A percentile compares a stretch with the other conserved stretches of the same genome.
Evolutionary conservation across 495 filamentous ascomycete species (phyloP).

Genomic region (Cercophora newfieldiana): DNA sequence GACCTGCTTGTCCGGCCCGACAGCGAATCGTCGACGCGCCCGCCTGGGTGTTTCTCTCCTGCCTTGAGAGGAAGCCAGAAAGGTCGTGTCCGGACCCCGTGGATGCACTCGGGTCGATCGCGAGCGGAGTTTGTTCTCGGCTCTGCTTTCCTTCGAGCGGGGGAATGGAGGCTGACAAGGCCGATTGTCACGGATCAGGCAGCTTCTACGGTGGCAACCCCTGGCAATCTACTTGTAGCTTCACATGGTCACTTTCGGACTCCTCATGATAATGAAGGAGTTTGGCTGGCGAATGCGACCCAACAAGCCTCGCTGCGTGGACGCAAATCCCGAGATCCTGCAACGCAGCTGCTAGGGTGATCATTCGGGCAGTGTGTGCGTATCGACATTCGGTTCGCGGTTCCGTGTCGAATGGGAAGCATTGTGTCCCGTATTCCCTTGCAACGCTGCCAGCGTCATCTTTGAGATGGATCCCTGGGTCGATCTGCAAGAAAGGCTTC

Average conservation of each 20-base stretch:
- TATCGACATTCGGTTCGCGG: background rate
- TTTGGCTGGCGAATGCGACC: background rate
- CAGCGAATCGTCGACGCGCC: background rate
- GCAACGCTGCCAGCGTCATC: slow-evolving; percentile 9
- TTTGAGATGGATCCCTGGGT: slow-evolving; percentile 10
- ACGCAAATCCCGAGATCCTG: background rate
- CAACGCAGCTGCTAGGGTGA: background rate
- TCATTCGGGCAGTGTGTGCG: background rate
- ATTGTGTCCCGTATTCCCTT: slow-evolving; percentile 2
- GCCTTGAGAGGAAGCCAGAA: background rate
- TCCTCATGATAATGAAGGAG: background rate
- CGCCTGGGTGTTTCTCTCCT: background rate
- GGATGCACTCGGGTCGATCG: background rate
- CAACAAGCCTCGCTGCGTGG: background rate
- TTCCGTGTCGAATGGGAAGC: slow-evolving; percentile 10
- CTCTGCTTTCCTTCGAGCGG: background rate
- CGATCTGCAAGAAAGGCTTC: slow-evolving; percentile 16
- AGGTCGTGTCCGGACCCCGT: background rate
- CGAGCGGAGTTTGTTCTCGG: background rate
- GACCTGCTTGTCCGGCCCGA: background rate
- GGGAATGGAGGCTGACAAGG: background rate
- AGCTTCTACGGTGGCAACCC: background rate
- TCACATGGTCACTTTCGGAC: background rate
- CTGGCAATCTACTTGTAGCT: background rate
- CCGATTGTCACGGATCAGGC: background rate